Evolutionary conservation across 179 eudicot species (phyloP).

Genomic region (Camellia oleifera): DNA sequence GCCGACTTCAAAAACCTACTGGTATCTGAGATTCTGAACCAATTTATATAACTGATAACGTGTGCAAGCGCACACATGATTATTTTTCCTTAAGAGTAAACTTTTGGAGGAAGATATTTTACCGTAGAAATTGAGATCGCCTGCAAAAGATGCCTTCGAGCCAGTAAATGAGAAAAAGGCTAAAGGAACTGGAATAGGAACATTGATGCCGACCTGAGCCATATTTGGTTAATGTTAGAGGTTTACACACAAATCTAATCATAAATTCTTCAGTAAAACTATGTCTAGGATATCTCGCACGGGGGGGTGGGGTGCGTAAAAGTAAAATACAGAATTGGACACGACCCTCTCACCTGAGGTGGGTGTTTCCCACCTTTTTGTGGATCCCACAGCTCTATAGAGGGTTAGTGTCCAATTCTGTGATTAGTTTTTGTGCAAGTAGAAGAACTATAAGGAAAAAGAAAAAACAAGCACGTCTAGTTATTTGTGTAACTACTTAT

Average conservation of each 20-base stretch:
- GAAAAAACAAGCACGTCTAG: not conserved
- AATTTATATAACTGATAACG: not conserved
- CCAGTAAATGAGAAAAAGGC: constrained; percentile 97
- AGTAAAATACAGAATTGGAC: no score
- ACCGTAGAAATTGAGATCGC: constrained; percentile 97
- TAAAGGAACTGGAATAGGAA: constrained; percentile 96
- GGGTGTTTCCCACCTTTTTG: no score
- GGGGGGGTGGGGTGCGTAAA: no score
- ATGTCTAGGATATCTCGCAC: not conserved
- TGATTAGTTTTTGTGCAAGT: no score
- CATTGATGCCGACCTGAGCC: constrained; percentile 89
- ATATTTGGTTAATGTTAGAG: constrained; percentile 2
- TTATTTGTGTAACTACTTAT: not conserved
- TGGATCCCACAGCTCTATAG: no score
- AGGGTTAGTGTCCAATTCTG: no score
- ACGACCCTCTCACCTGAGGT: no score
- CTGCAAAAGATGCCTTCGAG: constrained; percentile 95
- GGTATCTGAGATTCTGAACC: not conserved
- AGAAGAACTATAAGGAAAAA: not conserved
- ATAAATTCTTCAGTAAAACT: not conserved
- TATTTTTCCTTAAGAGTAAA: no score
- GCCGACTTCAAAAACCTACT: not conserved
- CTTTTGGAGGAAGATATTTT: constrained; percentile 3
- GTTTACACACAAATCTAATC: not conserved
- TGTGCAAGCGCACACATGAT: not conserved